phyloP scores from a whole-genome alignment of 2,329 filamentous ascomycete genomes.

The Fusarium secorum region DNA sequence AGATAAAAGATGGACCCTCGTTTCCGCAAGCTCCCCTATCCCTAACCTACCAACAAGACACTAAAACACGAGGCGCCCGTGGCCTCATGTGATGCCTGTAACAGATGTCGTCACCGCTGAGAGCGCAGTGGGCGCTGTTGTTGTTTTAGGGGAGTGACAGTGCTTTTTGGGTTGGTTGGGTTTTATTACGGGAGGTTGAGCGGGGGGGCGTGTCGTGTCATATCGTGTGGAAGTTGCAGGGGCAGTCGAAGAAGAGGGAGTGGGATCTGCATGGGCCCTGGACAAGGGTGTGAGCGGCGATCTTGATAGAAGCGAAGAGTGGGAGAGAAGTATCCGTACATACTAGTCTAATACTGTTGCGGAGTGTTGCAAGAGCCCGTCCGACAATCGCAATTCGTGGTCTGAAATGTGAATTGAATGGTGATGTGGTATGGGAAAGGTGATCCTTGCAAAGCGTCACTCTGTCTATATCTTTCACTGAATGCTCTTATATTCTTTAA shows the following conservation, averaged over 20 bases:
- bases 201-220: constrained; percentile 31
- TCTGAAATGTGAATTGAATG: constrained; percentile 11
- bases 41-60: background rate
- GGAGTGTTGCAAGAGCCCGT: constrained; percentile 21
- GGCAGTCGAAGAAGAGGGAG: constrained; percentile 1
- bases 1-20: constrained; percentile 24
- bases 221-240: constrained; percentile 19
- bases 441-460: constrained; percentile 13
- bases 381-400: constrained; percentile 26
- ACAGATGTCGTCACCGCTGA: constrained; percentile 32
- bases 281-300: constrained; percentile 24
- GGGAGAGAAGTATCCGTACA: background rate
- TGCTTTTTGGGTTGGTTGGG: background rate
- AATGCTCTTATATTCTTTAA: background rate
- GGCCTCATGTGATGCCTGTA: constrained; percentile 1
- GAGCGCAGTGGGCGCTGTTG: constrained; percentile 4
- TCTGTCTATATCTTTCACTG: no score
- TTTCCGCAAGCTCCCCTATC: background rate
- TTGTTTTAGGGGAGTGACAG: constrained; percentile 16
- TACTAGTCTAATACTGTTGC: constrained; percentile 12
- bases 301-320: constrained; percentile 21
- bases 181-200: constrained; percentile 11
- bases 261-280: constrained; percentile 22
- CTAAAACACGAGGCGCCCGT: constrained; percentile 33
- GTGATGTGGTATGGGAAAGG: constrained; percentile 14